Evolutionary conservation across 2,329 filamentous ascomycete species (phyloP), one percentile per base, ranked within the genome.

Genomic region (Penicillium sp.): DNA sequence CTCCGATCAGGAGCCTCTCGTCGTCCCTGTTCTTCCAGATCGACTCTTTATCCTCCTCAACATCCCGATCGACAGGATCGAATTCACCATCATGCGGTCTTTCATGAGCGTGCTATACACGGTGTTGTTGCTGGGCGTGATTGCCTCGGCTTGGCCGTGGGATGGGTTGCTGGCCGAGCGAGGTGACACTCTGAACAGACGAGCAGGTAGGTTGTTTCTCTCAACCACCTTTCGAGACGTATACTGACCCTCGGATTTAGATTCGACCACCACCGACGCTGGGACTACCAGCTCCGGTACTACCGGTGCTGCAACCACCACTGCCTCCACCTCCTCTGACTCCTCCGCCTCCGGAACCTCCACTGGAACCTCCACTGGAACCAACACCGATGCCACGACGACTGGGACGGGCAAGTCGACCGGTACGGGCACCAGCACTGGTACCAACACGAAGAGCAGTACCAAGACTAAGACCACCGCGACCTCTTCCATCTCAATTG

Each of bases 401-500:
- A 68, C 67, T 5, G 62, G 40, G 5, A 70, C 67, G 16, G 60
- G 55, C 11, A 54, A 25, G 13, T 26, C 51, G 13, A 64, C 67
- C 6, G 61, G 58, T 22, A 64, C 67, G 8, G 61, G 58, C 19
- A 65, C 63, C 38, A 48, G 65, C 35, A 68, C 65, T n/a, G 51
- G 65, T 22, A 70, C 66, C 35, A 45, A 64, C 7, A 68, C 61
- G 30, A 70, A 70, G 51, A 43, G 19, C 19, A 43, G 6, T 13
- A 68, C 63, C 11, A 61, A 62, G 35, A 71, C 66, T 22, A 72
- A 65, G 51, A 69, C 69, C 26, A 71, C 74, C 4, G 63, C 70
- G 6, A 73, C 63, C n/a, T 69, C 75, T 22, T 71, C 69, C 5
- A 79, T 74, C 59, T 79, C 76, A 10, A 83, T 85, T 70, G 82